Conservation (phyloP, 352 stramenopile genomes). For the Pythium monospermum region DNA sequence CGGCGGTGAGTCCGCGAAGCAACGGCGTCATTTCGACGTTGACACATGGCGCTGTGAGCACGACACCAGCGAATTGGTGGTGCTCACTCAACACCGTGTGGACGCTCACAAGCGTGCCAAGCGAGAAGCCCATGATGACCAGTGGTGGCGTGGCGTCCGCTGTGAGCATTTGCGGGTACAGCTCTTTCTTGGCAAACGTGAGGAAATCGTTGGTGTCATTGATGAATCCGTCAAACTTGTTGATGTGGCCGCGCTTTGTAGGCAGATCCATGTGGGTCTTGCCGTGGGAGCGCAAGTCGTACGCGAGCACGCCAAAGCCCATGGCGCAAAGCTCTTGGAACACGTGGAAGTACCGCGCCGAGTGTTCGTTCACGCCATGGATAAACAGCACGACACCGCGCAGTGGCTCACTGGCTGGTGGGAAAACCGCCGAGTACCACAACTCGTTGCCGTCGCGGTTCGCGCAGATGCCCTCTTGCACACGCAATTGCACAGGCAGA, state of each 20-base stretch:
- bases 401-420: conserved; percentile 3
- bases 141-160: background rate
- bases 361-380: conserved; percentile 19
- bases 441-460: background rate
- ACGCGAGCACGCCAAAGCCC: conserved; percentile 8
- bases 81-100: conserved; percentile 14
- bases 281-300: conserved; percentile 14
- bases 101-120: conserved; percentile 9
- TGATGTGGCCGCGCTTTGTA: background rate
- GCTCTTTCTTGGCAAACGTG: conserved; percentile 7
- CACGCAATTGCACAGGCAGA: background rate
- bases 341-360: conserved; percentile 17
- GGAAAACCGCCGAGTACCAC: conserved; percentile 17
- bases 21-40: conserved; percentile 9
- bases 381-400: conserved; percentile 25
- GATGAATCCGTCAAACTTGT: conserved; percentile 9
- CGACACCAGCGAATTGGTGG: conserved; percentile 10
- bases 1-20: background rate
- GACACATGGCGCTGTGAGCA: conserved; percentile 6
- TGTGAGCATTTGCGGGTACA: conserved; percentile 3
- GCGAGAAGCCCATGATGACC: conserved; percentile 15
- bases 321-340: conserved; percentile 8
- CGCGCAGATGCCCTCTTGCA: background rate
- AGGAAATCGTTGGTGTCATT: conserved; percentile 18
- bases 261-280: conserved; percentile 6